Conservation (phyloP, 495 filamentous ascomycete genomes). For the Lasiosphaeria hispida region DNA sequence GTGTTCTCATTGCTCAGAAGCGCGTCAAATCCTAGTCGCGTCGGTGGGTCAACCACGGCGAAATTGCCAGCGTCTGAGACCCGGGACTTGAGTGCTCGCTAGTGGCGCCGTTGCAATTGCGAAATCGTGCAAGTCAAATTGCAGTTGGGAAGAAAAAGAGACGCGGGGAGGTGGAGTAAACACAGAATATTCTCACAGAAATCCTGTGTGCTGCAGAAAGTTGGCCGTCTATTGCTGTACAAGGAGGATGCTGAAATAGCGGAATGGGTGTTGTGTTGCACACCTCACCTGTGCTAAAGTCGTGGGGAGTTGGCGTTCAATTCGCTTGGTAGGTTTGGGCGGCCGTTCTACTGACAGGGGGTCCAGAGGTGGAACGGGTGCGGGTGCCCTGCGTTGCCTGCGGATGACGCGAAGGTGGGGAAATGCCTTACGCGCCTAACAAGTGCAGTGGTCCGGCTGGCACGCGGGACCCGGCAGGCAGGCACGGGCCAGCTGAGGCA, state of each 20-base stretch:
- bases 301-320: slow-evolving; percentile 1
- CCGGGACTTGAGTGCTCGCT: slow-evolving; percentile 1
- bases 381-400: neutral
- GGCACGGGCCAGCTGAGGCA: neutral
- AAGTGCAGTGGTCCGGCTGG: neutral
- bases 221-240: too few species aligned
- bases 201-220: too few species aligned
- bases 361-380: neutral
- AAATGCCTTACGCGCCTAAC: neutral
- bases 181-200: too few species aligned
- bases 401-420: neutral
- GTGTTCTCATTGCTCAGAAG: slow-evolving; percentile 26
- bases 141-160: neutral
- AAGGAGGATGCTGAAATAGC: too few species aligned
- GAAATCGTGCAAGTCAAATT: neutral
- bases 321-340: too few species aligned
- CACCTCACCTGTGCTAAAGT: neutral
- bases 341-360: neutral
- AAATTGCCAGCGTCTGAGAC: slow-evolving; percentile 8
- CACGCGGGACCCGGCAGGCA: neutral
- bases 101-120: neutral
- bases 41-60: slow-evolving; percentile 26
- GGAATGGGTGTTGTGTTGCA: too few species aligned
- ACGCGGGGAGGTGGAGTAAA: neutral
- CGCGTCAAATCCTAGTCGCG: slow-evolving; percentile 30